Evolutionary conservation across 1,284 basidiomycete species (phyloP).

Genomic region (Trichosporon sp.): DNA sequence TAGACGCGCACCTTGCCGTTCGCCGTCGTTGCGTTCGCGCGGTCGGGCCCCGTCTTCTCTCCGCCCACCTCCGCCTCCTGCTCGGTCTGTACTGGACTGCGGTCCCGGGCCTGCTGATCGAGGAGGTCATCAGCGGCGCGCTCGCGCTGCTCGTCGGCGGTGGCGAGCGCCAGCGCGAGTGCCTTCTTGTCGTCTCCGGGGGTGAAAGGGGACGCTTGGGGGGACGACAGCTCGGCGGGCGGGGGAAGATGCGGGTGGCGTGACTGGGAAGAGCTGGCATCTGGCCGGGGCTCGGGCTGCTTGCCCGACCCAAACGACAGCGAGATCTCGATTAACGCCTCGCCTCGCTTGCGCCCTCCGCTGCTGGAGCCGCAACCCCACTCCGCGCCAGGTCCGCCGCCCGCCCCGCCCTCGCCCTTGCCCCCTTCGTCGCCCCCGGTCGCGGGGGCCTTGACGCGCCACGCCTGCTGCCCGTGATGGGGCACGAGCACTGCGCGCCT

Average conservation of each 20-base stretch:
- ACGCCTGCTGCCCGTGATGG: background rate
- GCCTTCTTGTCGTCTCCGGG: background rate
- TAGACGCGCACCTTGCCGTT: background rate
- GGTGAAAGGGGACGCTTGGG: background rate
- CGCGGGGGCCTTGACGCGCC: background rate
- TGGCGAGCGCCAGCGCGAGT: background rate
- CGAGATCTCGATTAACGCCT: no score
- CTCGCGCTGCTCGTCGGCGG: background rate
- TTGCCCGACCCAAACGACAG: no score
- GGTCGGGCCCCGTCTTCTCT: background rate
- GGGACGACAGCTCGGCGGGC: background rate
- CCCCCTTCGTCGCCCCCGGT: background rate
- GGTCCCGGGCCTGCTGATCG: no score
- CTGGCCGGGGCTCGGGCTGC: no score
- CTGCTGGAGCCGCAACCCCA: background rate
- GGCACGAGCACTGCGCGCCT: background rate
- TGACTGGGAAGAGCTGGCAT: background rate
- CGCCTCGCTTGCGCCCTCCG: no score
- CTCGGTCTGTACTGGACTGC: background rate
- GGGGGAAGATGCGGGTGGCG: background rate
- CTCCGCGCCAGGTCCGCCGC: background rate
- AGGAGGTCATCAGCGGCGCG: background rate
- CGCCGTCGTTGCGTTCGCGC: background rate
- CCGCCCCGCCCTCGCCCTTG: background rate
- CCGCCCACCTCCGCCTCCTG: background rate